Evolutionary conservation across 2,329 filamentous ascomycete species (phyloP).

Genomic region (Xylariales sp.): DNA sequence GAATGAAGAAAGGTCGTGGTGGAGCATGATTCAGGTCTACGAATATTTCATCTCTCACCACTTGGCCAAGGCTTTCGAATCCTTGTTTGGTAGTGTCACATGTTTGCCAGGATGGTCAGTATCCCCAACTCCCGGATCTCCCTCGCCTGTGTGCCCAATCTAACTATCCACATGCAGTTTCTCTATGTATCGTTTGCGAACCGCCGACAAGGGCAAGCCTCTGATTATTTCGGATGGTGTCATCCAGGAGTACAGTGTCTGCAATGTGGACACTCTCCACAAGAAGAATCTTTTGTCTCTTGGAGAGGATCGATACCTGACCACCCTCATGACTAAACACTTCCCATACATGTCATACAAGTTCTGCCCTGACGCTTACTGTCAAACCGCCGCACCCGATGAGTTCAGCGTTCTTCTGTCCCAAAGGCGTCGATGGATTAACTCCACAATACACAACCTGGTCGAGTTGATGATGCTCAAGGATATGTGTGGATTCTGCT

Average conservation of each 20-base stretch:
- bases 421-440: conserved; percentile 99
- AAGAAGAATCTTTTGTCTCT: conserved; percentile 77
- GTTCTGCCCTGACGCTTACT: conserved; percentile 89
- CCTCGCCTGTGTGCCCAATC: conserved; percentile 26
- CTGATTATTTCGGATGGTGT: conserved; percentile 88
- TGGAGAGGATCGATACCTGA: conserved; percentile 84
- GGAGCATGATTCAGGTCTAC: conserved; percentile 99
- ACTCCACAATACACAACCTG: conserved; percentile 96
- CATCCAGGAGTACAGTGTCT: conserved; percentile 84
- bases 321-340: conserved; percentile 96
- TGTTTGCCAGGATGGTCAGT: conserved; percentile 98
- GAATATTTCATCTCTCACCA: conserved; percentile 99
- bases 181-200: conserved; percentile 96
- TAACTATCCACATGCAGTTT: conserved; percentile 58
- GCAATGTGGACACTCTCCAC: conserved; percentile 88
- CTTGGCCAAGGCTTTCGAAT: conserved; percentile 94
- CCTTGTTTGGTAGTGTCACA: conserved; percentile 93
- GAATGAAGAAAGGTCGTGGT: conserved; percentile 93
- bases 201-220: conserved; percentile 88
- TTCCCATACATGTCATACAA: conserved; percentile 96
- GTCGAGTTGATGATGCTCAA: conserved; percentile 85
- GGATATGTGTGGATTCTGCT: conserved; percentile 98
- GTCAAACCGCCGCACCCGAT: conserved; percentile 88
- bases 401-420: conserved; percentile 92
- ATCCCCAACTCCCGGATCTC: conserved; percentile 2